phyloP scores from a whole-genome alignment of 495 filamentous ascomycete species.

The Rhypophila decipiens region DNA sequence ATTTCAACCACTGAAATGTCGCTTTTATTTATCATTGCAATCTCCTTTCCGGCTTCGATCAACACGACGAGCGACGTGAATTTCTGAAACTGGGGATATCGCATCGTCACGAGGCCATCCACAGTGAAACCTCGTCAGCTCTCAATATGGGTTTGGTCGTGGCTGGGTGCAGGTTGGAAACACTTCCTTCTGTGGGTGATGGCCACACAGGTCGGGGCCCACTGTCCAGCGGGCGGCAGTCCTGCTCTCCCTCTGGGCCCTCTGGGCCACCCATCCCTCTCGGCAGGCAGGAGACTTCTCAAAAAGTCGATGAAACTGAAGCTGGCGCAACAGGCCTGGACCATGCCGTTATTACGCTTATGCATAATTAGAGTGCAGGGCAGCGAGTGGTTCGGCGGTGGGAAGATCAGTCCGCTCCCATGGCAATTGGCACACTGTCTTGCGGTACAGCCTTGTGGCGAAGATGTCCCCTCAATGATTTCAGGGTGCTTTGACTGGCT shows the following conservation, averaged over 20 bases:
- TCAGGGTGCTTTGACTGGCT: conserved; percentile 19
- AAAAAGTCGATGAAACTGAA: conserved; percentile 24
- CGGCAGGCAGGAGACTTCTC: too few relatives aligned
- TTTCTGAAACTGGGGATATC: too few relatives aligned
- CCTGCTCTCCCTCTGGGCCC: neutral
- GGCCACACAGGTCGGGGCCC: conserved; percentile 1
- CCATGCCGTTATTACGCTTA: conserved; percentile 11
- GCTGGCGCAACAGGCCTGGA: conserved; percentile 18
- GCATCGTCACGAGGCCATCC: conserved; percentile 13
- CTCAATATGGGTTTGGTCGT: neutral
- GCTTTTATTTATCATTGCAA: too few relatives aligned
- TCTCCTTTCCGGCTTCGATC: too few relatives aligned
- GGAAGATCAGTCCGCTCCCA: conserved; percentile 10
- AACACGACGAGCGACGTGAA: too few relatives aligned
- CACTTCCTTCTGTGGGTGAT: neutral
- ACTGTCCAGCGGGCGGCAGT: neutral
- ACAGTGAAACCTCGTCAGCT: neutral
- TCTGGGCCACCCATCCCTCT: too few relatives aligned
- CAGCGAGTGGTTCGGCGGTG: conserved; percentile 17
- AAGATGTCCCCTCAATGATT: conserved; percentile 8
- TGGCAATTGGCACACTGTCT: neutral
- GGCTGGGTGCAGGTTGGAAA: neutral
- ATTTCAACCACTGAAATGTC: too few relatives aligned
- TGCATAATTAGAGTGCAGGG: conserved; percentile 23
- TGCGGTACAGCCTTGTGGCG: conserved; percentile 22